phyloP scores from a whole-genome alignment of 2,329 filamentous ascomycete species.

The Colletotrichum gloeosporioides region DNA sequence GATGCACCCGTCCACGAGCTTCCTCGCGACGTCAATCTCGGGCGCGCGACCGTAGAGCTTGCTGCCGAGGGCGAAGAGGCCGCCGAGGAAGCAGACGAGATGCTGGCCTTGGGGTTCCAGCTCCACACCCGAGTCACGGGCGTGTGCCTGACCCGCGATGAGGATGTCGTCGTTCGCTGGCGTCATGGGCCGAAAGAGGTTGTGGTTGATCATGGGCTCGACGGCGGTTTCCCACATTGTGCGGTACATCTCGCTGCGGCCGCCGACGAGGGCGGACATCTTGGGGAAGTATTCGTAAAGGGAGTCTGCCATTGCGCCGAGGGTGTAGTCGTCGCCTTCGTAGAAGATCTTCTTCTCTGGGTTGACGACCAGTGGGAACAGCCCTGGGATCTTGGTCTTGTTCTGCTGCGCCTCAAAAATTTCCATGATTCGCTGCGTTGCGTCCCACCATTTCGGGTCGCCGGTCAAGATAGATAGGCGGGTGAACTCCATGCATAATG shows the following conservation, averaged over 20 bases:
- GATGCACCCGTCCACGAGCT: slow-evolving; percentile 59
- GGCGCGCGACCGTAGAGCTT: slow-evolving; percentile 58
- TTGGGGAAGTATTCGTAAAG: slow-evolving; percentile 67
- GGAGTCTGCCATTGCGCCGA: slow-evolving; percentile 61
- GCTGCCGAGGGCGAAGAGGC: slow-evolving; percentile 72
- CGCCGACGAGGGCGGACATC: slow-evolving; percentile 70
- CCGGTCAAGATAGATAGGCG: slow-evolving; percentile 75
- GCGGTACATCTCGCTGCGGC: slow-evolving; percentile 64
- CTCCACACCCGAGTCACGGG: slow-evolving; percentile 45
- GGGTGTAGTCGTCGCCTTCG: slow-evolving; percentile 47
- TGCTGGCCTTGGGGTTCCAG: slow-evolving; percentile 57
- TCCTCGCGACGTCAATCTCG: slow-evolving; percentile 51
- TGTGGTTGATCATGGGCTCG: slow-evolving; percentile 61
- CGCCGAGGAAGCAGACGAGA: slow-evolving; percentile 73
- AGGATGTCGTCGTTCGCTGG: slow-evolving; percentile 67
- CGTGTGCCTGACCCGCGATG: slow-evolving; percentile 52
- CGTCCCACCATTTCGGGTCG: slow-evolving; percentile 76
- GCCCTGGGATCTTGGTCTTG: slow-evolving; percentile 72
- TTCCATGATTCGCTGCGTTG: slow-evolving; percentile 74
- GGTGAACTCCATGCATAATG: slow-evolving; percentile 74
- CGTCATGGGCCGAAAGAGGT: slow-evolving; percentile 75
- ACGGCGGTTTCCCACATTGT: slow-evolving; percentile 68
- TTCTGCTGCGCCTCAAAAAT: slow-evolving; percentile 73
- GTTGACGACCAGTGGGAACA: slow-evolving; percentile 75
- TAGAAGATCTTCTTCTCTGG: slow-evolving; percentile 52